Conservation (phyloP, 768 basidiomycete genomes). For the Suillus paluster region DNA sequence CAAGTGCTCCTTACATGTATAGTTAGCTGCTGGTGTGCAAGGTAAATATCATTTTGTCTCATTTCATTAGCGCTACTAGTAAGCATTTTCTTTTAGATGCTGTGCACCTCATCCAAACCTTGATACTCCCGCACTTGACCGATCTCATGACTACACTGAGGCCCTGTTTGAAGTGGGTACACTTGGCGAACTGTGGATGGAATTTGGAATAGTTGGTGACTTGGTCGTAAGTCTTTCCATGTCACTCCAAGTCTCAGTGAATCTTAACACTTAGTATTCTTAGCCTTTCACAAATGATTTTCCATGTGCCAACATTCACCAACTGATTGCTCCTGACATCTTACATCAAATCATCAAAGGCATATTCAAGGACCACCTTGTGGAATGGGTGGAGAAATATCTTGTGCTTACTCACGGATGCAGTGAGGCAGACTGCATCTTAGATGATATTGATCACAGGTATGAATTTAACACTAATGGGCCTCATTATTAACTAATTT, state of each 20-base stretch:
- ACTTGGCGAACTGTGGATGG: conserved; percentile 31
- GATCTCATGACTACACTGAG: background rate
- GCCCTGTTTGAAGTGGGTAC: background rate
- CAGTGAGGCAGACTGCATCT: conserved; percentile 27
- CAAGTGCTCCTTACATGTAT: conserved; percentile 20
- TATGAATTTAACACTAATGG: conserved; percentile 18
- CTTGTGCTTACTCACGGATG: conserved; percentile 24
- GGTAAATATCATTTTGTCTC: no score
- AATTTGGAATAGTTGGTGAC: conserved; percentile 37
- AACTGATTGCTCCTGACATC: conserved; percentile 41
- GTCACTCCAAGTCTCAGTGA: background rate
- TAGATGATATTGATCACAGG: conserved; percentile 42
- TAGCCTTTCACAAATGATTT: conserved; percentile 12
- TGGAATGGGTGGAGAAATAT: conserved; percentile 41
- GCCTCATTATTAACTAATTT: background rate
- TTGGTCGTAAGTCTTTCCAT: conserved; percentile 31
- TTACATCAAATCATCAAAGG: conserved; percentile 56
- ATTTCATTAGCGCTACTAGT: no score
- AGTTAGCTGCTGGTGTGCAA: conserved; percentile 21
- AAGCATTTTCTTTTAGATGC: background rate
- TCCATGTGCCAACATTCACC: conserved; percentile 31
- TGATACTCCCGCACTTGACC: background rate
- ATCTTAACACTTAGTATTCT: no score
- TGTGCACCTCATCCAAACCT: background rate
- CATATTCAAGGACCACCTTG: conserved; percentile 47